phyloP scores from a whole-genome alignment of 2,329 filamentous ascomycete species.

The Trichothecium sympodiale region DNA sequence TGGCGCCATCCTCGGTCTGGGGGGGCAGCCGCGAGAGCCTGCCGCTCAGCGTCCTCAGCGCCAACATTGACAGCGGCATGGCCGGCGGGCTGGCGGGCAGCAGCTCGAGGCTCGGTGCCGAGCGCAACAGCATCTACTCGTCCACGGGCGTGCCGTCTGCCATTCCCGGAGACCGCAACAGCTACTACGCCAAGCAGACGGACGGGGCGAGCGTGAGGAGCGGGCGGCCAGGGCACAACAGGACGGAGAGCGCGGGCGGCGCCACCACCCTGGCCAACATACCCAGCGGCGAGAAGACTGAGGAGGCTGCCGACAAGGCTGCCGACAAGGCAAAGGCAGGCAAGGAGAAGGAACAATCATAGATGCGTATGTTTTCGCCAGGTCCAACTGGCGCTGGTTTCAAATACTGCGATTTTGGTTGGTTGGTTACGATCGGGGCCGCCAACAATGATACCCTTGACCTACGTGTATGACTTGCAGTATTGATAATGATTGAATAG shows the following conservation, averaged over 20 bases:
- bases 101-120: conserved; percentile 32
- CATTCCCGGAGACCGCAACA: conserved; percentile 66
- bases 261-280: conserved; percentile 58
- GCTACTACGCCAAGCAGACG: conserved; percentile 59
- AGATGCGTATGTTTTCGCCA: too few relatives aligned
- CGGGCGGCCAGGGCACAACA: conserved; percentile 62
- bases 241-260: conserved; percentile 65
- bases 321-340: too few relatives aligned
- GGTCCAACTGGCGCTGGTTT: too few relatives aligned
- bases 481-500: too few relatives aligned
- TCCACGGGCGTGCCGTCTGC: conserved; percentile 56
- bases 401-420: too few relatives aligned
- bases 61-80: conserved; percentile 48
- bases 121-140: conserved; percentile 75
- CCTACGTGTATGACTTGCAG: too few relatives aligned
- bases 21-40: conserved; percentile 72
- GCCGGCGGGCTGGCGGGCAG: conserved; percentile 41
- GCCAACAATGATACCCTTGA: too few relatives aligned
- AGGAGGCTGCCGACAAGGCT: conserved; percentile 13
- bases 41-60: conserved; percentile 66
- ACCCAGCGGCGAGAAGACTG: conserved; percentile 20
- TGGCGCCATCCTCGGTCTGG: conserved; percentile 75
- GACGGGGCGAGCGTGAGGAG: conserved; percentile 73
- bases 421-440: too few relatives aligned
- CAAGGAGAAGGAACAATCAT: too few relatives aligned